Conservation (phyloP, 331 rosid genomes). For the Spiraea crenata region DNA sequence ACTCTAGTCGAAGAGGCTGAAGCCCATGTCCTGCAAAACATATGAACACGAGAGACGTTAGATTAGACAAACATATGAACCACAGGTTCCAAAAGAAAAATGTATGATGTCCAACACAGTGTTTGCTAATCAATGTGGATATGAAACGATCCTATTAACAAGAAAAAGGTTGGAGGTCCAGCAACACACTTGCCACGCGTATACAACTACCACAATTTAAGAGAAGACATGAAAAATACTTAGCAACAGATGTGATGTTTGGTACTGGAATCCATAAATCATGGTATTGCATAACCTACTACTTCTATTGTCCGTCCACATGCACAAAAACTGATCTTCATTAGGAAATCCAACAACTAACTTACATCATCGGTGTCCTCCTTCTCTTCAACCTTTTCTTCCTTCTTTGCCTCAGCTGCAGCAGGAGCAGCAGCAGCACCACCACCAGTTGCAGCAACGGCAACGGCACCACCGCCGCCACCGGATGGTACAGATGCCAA, state of each 20-base stretch:
- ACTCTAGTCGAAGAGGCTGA: conserved; percentile 76
- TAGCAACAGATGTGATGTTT: too few species aligned
- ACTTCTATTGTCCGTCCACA: not conserved
- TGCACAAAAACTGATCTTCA: not conserved
- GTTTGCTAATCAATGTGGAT: not conserved
- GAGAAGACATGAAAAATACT: too few species aligned
- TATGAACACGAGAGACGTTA: conserved; percentile 8
- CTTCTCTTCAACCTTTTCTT: conserved; percentile 15
- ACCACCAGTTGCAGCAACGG: not conserved
- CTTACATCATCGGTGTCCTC: conserved; percentile 21
- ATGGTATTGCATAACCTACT: not conserved
- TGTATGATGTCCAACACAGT: too few species aligned
- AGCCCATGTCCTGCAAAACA: conserved; percentile 71
- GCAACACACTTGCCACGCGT: too few species aligned
- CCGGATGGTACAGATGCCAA: conserved; percentile 15
- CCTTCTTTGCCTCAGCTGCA: conserved; percentile 18
- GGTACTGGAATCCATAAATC: not conserved
- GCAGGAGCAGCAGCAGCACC: not conserved
- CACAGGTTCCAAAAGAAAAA: not conserved
- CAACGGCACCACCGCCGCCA: conserved; percentile 8
- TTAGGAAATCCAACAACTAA: not conserved
- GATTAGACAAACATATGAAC: conserved; percentile 3
- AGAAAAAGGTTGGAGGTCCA: too few species aligned
- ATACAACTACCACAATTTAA: too few species aligned
- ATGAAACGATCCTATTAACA: too few species aligned